phyloP scores from a whole-genome alignment of 495 filamentous ascomycete species.

The Cenococcum geophilum region DNA sequence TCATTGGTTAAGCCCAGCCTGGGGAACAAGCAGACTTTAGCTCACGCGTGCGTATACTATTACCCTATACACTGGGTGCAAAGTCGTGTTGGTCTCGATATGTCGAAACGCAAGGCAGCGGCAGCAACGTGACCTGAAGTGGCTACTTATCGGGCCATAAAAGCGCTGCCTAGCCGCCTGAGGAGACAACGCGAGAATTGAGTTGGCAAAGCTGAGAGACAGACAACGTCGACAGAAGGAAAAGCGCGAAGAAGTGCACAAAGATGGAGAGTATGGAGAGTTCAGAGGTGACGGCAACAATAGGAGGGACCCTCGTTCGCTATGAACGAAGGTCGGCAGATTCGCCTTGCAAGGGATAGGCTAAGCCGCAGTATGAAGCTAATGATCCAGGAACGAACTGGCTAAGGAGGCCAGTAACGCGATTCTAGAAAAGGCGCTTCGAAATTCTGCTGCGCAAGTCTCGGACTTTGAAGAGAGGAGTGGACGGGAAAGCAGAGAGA shows the following conservation, averaged over 20 bases:
- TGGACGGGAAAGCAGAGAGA: conserved; percentile 8
- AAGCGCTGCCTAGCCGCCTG: conserved; percentile 22
- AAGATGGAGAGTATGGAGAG: background rate
- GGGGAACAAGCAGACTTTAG: background rate
- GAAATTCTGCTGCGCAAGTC: conserved; percentile 2
- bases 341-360: background rate
- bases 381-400: conserved; percentile 4
- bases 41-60: background rate
- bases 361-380: conserved; percentile 1
- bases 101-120: background rate
- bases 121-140: conserved; percentile 25
- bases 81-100: background rate
- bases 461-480: background rate
- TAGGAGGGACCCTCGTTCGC: background rate
- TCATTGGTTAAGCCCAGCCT: conserved; percentile 10
- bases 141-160: conserved; percentile 19
- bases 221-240: background rate
- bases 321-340: conserved; percentile 10
- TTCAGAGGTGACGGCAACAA: conserved; percentile 1
- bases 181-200: background rate
- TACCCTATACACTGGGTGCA: background rate
- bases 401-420: background rate
- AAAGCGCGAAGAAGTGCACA: background rate
- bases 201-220: background rate
- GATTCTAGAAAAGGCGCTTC: background rate